Percentiles rank a stretch among this genome's conserved stretches.
These are phyloP conservation scores for Geranium brycei DNA, from an alignment of 345 rosid species.

Conservation along the genomic window DNA sequence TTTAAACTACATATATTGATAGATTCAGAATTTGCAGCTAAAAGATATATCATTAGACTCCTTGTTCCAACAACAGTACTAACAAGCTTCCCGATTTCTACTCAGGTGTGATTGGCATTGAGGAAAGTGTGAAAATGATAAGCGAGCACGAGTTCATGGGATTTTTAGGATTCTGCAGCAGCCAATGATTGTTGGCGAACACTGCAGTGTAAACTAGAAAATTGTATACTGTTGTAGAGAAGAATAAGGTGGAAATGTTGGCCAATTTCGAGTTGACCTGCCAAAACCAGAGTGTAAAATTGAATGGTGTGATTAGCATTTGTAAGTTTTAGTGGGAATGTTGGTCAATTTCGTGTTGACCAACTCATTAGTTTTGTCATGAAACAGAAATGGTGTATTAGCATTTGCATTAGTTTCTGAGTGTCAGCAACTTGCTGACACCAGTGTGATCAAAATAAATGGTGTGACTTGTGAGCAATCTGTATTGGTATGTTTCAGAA, in stretches of 20 bases:
- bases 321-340: background rate
- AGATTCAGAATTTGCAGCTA: too few relatives aligned
- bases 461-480: background rate
- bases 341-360: background rate
- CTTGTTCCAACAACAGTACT: too few relatives aligned
- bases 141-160: slow-evolving; percentile 78
- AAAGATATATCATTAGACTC: background rate
- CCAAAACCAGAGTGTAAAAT: too few relatives aligned
- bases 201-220: background rate
- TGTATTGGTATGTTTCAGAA: background rate
- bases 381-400: too few relatives aligned
- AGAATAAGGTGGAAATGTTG: too few relatives aligned
- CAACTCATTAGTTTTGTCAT: background rate
- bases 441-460: too few relatives aligned
- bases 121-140: slow-evolving; percentile 49
- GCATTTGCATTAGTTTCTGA: too few relatives aligned
- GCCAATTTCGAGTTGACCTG: too few relatives aligned
- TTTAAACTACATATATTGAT: too few relatives aligned
- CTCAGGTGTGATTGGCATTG: slow-evolving; percentile 59
- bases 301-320: too few relatives aligned
- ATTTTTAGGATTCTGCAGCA: slow-evolving; percentile 58
- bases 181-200: slow-evolving; percentile 25
- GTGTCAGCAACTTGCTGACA: too few relatives aligned
- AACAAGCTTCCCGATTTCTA: too few relatives aligned
- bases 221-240: background rate